phyloP scores from a whole-genome alignment of 129 eudicot genomes.

The Smallanthus sonchifolius region DNA sequence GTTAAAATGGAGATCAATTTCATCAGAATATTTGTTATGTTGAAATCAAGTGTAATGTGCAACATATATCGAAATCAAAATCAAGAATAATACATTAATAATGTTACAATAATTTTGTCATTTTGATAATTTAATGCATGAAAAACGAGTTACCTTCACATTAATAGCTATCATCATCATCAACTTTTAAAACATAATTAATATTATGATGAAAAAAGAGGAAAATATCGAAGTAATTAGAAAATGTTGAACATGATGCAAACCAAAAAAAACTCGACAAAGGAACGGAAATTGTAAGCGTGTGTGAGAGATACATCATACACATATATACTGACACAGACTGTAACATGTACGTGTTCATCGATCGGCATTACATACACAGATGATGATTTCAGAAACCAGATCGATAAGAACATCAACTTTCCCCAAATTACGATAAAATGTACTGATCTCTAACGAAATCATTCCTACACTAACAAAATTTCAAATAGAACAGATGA shows the following conservation, averaged over 20 bases:
- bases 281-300: background rate
- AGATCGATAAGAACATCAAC: slow-evolving; percentile 13
- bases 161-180: slow-evolving; percentile 8
- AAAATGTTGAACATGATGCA: slow-evolving; percentile 12
- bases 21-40: background rate
- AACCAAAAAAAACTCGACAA: background rate
- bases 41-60: background rate
- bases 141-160: slow-evolving; percentile 7
- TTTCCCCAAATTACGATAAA: slow-evolving; percentile 12
- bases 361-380: slow-evolving; percentile 13
- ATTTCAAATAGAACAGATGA: background rate
- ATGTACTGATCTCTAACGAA: background rate
- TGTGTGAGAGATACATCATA: background rate
- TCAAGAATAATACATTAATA: background rate
- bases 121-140: slow-evolving; percentile 8
- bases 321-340: background rate
- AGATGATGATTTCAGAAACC: slow-evolving; percentile 4
- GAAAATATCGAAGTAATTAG: background rate
- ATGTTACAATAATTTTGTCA: slow-evolving; percentile 1
- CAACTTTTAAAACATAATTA: slow-evolving; percentile 2
- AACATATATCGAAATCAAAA: background rate
- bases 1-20: background rate
- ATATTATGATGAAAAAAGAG: background rate
- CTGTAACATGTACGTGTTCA: background rate
- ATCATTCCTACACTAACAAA: background rate